A percentile compares a stretch with the other conserved stretches of the same genome.
phyloP scores from a whole-genome alignment of 495 filamentous ascomycete genomes.

The Terfezia claveryi region DNA sequence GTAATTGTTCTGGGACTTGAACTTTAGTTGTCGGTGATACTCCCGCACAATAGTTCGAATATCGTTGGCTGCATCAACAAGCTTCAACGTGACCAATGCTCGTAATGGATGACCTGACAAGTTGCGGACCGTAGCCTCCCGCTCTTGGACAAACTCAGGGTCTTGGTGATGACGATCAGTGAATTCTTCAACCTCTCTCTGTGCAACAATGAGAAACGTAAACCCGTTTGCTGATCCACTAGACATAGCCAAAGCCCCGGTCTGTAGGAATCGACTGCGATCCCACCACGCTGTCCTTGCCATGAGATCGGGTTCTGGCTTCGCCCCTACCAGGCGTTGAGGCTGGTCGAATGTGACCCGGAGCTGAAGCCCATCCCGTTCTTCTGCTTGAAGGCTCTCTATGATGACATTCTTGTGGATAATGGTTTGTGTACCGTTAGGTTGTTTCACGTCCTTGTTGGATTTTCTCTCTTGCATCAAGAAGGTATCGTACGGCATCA shows the following conservation, averaged over 20 bases:
- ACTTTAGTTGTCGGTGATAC: conserved; percentile 16
- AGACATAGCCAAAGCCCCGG: conserved; percentile 39
- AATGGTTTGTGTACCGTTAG: conserved; percentile 16
- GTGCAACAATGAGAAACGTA: conserved; percentile 35
- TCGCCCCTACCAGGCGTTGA: conserved; percentile 10
- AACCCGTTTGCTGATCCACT: conserved; percentile 23
- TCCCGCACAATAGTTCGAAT: not conserved
- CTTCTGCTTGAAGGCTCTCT: conserved; percentile 18
- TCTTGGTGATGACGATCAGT: conserved; percentile 1
- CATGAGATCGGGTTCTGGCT: conserved; percentile 1
- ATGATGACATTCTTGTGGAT: conserved; percentile 25
- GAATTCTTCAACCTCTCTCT: conserved; percentile 5
- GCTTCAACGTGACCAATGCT: conserved; percentile 16
- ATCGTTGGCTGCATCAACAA: conserved; percentile 2
- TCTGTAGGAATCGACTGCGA: conserved; percentile 30
- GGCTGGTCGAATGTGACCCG: conserved; percentile 32
- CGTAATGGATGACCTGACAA: conserved; percentile 14
- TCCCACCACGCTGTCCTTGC: conserved; percentile 39
- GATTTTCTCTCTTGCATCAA: conserved; percentile 15
- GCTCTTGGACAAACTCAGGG: not conserved
- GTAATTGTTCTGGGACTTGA: conserved; percentile 15
- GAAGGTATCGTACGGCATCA: conserved; percentile 30
- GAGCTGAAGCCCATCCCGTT: not conserved
- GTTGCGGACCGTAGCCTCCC: conserved; percentile 5
- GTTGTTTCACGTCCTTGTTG: conserved; percentile 2